A percentile compares a stretch with the other conserved stretches of the same genome.
phyloP scores from a whole-genome alignment of 2,329 filamentous ascomycete genomes.

The Aspergillus bombycis region DNA sequence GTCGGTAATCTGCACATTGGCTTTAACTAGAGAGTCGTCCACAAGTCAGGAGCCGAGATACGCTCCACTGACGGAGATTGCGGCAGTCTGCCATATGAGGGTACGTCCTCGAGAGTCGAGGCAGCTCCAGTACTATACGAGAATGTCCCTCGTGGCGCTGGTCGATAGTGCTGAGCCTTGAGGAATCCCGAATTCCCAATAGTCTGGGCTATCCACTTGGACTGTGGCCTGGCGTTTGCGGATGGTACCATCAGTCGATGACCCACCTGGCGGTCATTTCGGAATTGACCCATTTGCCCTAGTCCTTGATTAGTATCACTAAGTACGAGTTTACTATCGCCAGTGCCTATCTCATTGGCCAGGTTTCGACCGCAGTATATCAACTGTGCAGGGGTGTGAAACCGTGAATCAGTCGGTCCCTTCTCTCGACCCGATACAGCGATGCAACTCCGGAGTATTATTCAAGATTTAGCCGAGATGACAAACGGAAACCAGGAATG shows the following conservation, averaged over 20 bases:
- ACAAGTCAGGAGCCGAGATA: background rate
- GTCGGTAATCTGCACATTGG: background rate
- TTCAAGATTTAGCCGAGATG: background rate
- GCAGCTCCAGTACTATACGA: background rate
- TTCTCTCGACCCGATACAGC: background rate
- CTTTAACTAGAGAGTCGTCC: background rate
- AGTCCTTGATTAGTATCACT: background rate
- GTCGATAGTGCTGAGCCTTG: background rate
- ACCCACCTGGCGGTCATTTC: constrained; percentile 1
- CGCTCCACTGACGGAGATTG: constrained; percentile 5
- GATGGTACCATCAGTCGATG: background rate
- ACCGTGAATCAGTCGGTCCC: background rate
- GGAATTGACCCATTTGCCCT: background rate
- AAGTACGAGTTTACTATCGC: background rate
- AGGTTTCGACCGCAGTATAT: constrained; percentile 1
- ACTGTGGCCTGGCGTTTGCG: background rate
- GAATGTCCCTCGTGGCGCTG: constrained; percentile 1
- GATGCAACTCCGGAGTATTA: background rate
- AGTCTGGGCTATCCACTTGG: background rate
- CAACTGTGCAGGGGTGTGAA: background rate
- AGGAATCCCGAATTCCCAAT: background rate
- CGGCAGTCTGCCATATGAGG: background rate
- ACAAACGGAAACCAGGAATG: constrained; percentile 1
- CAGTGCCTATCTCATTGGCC: constrained; percentile 1
- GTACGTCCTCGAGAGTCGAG: background rate